Evolutionary conservation across 257 asterid species (phyloP), one percentile per base, ranked within the genome.

Genomic region (Agastache rugosa): DNA sequence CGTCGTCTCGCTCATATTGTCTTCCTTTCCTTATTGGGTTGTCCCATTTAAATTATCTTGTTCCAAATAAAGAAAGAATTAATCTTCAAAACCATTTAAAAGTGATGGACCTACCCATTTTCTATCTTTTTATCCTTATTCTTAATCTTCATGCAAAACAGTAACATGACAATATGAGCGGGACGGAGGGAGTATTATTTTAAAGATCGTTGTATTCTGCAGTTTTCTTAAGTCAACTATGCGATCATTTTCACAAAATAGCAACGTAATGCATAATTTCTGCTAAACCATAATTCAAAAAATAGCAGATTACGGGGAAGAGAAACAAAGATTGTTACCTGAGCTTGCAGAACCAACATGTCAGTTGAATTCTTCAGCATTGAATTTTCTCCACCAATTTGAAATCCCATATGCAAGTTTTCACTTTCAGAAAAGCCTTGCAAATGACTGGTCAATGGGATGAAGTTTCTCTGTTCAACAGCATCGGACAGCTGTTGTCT

Each of bases 401-500:
- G 80, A 75, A 72, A 79, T 27, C 80, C 88, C 69, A 54, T 70
- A 47, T 48, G 86, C 73, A 73, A 67, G 78, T 65, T 79, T 79
- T 53, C 75, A 65, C 77, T 77, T 62, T 86, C 89, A 42, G 87
- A 67, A 29, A 85, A 83, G 56, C 78, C 82, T 62, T 82, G 86
- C 64, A 79, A 81, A 67, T 82, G 78, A 72, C 77, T 81, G 66
- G 78, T 82, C 76, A 82, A 50, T 34, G 89, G 85, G 59, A 48
- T 81, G 60, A 48, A 65, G 69, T 72, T 80, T 64, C 75, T 84
- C 82, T 74, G 87, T 74, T 84, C 87, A 62, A 77, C 67, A 66
- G 84, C 85, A 78, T 83, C 85, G 14, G 92, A 72, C 34, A 94
- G 88, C 80, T 92, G 93, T 81, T 87, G 87, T 64, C 84, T 87